Conservation (phyloP, 148 eudicot species). For the Salicornia ramosissima region DNA sequence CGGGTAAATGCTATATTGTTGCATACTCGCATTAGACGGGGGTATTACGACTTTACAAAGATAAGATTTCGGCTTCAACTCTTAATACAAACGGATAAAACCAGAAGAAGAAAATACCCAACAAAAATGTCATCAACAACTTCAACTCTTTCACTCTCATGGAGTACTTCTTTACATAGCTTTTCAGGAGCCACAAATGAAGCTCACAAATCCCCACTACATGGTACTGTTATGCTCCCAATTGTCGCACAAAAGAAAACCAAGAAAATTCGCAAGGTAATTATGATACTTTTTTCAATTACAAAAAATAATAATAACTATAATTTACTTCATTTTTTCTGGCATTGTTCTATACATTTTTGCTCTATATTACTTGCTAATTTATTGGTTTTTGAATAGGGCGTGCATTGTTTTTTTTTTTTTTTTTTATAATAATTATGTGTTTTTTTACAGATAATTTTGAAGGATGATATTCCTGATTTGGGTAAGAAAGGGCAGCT, state of each 20-base stretch:
- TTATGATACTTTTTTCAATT: not conserved
- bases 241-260: slow-evolving; percentile 63
- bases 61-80: too few relatives aligned
- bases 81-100: too few relatives aligned
- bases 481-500: slow-evolving; percentile 84
- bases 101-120: too few relatives aligned
- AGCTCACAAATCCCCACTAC: slow-evolving; percentile 21
- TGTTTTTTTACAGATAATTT: slow-evolving; percentile 46
- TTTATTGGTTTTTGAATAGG: not conserved
- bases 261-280: slow-evolving; percentile 65
- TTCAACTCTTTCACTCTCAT: slow-evolving; percentile 41
- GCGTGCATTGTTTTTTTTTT: not conserved
- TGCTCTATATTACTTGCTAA: not conserved
- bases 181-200: slow-evolving; percentile 26
- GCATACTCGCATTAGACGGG: too few relatives aligned
- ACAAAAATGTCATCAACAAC: slow-evolving; percentile 24
- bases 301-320: too few relatives aligned
- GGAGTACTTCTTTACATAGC: slow-evolving; percentile 46
- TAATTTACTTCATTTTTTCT: not conserved
- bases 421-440: too few relatives aligned
- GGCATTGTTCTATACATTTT: not conserved
- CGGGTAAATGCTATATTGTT: too few relatives aligned
- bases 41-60: too few relatives aligned
- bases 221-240: slow-evolving; percentile 23
- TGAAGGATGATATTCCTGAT: slow-evolving; percentile 75